Percentiles rank a stretch among this genome's conserved stretches.
phyloP scores from a whole-genome alignment of 192 early-diverging fungal genomes.

The Entomortierella chlamydospora region DNA sequence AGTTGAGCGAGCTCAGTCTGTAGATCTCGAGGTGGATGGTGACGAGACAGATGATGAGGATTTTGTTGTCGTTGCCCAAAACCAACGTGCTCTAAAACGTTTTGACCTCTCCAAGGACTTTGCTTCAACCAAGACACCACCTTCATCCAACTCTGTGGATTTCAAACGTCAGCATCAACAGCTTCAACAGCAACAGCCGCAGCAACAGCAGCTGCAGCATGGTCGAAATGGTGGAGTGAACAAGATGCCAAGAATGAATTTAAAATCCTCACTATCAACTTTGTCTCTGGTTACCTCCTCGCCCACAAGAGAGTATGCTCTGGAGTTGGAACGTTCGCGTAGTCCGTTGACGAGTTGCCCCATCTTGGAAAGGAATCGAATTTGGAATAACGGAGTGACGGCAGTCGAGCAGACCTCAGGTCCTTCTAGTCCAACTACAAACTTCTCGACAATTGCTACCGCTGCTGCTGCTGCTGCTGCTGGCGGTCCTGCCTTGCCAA shows the following conservation, averaged over 20 bases:
- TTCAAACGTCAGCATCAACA: not conserved
- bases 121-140: not conserved
- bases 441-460: not conserved
- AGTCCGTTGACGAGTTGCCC: constrained; percentile 15
- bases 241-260: constrained; percentile 9
- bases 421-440: not conserved
- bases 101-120: not conserved
- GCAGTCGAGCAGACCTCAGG: not conserved
- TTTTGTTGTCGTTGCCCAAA: constrained; percentile 9
- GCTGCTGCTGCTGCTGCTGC: not conserved
- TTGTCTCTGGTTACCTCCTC: constrained; percentile 18
- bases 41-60: constrained; percentile 52
- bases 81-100: constrained; percentile 19
- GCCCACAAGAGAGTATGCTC: constrained; percentile 27
- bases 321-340: constrained; percentile 20
- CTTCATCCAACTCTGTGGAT: not conserved
- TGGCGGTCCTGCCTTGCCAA: not conserved
- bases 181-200: not conserved
- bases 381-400: constrained; percentile 1
- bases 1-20: not conserved
- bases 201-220: constrained; percentile 1
- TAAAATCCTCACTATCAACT: constrained; percentile 28
- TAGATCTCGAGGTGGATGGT: constrained; percentile 12
- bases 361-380: constrained; percentile 25
- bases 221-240: constrained; percentile 1